Base-by-base conservation (phyloP, 805 yeast species). In the Candida chilensis region DNA sequence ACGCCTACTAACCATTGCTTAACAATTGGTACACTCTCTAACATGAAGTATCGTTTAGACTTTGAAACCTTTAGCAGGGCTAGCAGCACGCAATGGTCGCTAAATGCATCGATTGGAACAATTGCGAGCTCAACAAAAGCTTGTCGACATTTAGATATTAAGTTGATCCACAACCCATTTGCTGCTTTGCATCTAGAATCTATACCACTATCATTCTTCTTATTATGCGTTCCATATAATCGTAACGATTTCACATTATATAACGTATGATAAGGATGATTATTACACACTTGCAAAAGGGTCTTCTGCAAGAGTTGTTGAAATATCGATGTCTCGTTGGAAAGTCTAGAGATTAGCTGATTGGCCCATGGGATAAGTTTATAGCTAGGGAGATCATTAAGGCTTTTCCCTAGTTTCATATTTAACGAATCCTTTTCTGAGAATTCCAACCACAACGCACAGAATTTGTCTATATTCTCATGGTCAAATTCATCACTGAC, bases 391-490 rank as follows among this genome's bases (percentile, higher is more conserved):
- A 84, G 52, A 0, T 30, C 28, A 0, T 44, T 30, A 3, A 79
- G 43, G 4, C 57, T 53, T 2, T 46, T 40, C 10, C 43, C 42
- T 7, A 82, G 57, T 6, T 53, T 40, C 3, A 33, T 36, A 37
- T 73, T 78, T 4, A 81, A 54, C 0, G 44, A 49, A 1, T 51
- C 64, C 20, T 62, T 60, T 5, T 49, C 47, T 3, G 75, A 63
- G 39, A 74, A 67, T 36, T 78, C 82, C 24, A 90, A 60, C 94
- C 96, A 90, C 8, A 90, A 50, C 0, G 88, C 81, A 50, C 88
- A 79, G 37, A 88, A 79, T 33, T 83, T 71, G 45, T 85, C 94
- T 17, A 80, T 56, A 30, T 73, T 79, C 35, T 70, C 72, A 29
- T 70, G 74, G 31, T 65, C 69, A 35, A 48, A 60, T 3, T 39